Conservation (phyloP, 2,329 filamentous ascomycete genomes). For the Diatrype stigma region DNA sequence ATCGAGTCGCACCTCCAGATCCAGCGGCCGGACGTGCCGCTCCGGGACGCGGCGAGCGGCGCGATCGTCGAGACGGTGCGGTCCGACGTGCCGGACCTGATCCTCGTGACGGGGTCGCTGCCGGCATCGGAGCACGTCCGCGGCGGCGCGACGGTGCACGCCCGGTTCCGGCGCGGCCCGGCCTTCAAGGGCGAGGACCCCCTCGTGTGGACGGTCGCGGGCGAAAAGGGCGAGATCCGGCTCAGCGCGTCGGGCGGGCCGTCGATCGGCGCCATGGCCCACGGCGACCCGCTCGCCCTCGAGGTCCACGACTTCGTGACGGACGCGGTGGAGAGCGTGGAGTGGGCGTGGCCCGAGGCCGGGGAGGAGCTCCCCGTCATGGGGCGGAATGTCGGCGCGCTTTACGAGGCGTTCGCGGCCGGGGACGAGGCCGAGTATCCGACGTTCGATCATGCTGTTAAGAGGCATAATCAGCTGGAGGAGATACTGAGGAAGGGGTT, state of each 20-base stretch:
- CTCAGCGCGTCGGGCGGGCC: conserved; percentile 23
- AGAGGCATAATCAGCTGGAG: too few species aligned
- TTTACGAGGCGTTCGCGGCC: conserved; percentile 58
- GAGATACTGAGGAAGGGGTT: too few species aligned
- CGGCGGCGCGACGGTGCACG: conserved; percentile 34
- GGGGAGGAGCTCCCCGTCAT: conserved; percentile 40
- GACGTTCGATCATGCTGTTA: too few species aligned
- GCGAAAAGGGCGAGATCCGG: conserved; percentile 45
- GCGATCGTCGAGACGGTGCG: conserved; percentile 26
- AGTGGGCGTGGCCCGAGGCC: conserved; percentile 43
- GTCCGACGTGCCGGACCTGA: conserved; percentile 21
- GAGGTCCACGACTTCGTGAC: conserved; percentile 48
- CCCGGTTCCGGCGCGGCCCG: conserved; percentile 41
- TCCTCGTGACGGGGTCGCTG: conserved; percentile 25
- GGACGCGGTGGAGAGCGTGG: conserved; percentile 37
- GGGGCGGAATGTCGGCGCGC: conserved; percentile 45
- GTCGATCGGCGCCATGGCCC: conserved; percentile 18
- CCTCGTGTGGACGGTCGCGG: conserved; percentile 45
- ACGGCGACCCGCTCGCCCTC: conserved; percentile 38
- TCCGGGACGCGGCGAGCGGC: conserved; percentile 30
- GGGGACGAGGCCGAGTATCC: too few species aligned
- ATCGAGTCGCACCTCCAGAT: conserved; percentile 36
- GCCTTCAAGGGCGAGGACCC: conserved; percentile 41
- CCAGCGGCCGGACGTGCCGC: conserved; percentile 36
- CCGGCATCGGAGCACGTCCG: conserved; percentile 14